phyloP scores from a whole-genome alignment of 2,329 filamentous ascomycete species.

The Uncinocarpus reesii region DNA sequence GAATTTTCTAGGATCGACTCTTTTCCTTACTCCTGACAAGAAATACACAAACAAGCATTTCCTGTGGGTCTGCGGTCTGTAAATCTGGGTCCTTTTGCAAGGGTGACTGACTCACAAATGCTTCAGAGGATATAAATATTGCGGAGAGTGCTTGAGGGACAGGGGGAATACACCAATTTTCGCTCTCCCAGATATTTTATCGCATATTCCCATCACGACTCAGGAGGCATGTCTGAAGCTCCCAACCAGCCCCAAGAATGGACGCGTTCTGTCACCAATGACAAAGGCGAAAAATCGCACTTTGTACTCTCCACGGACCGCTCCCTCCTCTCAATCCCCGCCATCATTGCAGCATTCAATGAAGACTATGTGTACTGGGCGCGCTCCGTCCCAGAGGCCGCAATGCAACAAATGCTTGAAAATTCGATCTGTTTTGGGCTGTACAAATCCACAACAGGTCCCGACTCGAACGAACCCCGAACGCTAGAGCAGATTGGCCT shows the following conservation, averaged over 20 bases:
- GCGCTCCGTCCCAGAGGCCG: slow-evolving; percentile 40
- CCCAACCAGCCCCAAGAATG: slow-evolving; percentile 6
- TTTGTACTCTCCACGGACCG: slow-evolving; percentile 55
- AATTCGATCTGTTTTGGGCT: slow-evolving; percentile 53
- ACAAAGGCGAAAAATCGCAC: slow-evolving; percentile 26
- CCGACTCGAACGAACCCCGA: slow-evolving; percentile 6
- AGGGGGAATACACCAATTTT: too few species aligned
- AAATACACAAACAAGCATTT: too few species aligned
- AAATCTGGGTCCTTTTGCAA: too few species aligned
- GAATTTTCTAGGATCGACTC: too few species aligned
- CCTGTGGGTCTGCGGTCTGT: too few species aligned
- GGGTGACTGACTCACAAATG: too few species aligned
- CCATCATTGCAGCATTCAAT: slow-evolving; percentile 47
- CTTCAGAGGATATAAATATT: too few species aligned
- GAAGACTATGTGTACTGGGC: slow-evolving; percentile 55
- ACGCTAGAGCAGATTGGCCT: slow-evolving; percentile 44
- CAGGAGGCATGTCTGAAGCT: slow-evolving; percentile 1
- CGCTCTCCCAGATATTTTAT: too few species aligned
- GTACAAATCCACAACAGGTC: slow-evolving; percentile 31
- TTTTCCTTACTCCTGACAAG: too few species aligned
- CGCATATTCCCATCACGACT: too few species aligned
- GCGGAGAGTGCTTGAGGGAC: too few species aligned
- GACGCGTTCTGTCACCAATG: slow-evolving; percentile 1
- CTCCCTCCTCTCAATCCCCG: slow-evolving; percentile 44
- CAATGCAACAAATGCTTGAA: slow-evolving; percentile 44